A percentile compares a stretch with the other conserved stretches of the same genome.
Evolutionary conservation across 2,329 filamentous ascomycete species (phyloP).

Genomic region (Fusarium vanettenii): DNA sequence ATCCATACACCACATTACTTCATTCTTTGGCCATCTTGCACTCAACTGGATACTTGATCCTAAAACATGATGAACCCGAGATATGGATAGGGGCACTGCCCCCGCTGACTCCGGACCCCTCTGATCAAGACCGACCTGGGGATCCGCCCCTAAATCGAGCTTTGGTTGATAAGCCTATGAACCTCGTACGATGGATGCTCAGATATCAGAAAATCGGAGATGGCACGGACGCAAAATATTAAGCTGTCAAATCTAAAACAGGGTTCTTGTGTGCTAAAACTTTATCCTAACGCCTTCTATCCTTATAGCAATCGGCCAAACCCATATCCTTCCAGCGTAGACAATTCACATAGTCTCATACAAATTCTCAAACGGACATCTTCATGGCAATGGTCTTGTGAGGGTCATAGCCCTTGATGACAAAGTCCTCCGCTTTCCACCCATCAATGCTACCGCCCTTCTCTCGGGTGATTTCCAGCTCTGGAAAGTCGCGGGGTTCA

Average conservation of each 20-base stretch:
- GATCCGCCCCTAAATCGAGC: not conserved
- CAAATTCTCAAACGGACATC: conserved; percentile 83
- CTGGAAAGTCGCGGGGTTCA: conserved; percentile 84
- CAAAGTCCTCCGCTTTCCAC: conserved; percentile 90
- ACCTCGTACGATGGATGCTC: not conserved
- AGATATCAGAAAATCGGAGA: not conserved
- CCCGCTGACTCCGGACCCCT: not conserved
- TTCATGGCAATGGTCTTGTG: conserved; percentile 97
- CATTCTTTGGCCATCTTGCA: not conserved
- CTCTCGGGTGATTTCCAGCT: conserved; percentile 76
- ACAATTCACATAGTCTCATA: conserved; percentile 51
- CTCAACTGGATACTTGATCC: not conserved
- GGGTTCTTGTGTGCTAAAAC: not conserved
- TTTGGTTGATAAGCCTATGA: not conserved
- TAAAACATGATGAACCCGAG: not conserved
- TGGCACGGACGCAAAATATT: not conserved
- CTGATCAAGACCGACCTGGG: not conserved
- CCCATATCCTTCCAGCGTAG: not conserved
- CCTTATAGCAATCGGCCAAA: conserved; percentile 1
- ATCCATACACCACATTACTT: not conserved
- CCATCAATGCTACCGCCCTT: conserved; percentile 84
- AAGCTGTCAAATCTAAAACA: not conserved
- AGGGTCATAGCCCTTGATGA: conserved; percentile 87
- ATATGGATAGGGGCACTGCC: not conserved
- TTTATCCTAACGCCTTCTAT: conserved; percentile 34